Evolutionary conservation across 1,284 basidiomycete species (phyloP).

Genomic region (Malassezia sympodialis): DNA sequence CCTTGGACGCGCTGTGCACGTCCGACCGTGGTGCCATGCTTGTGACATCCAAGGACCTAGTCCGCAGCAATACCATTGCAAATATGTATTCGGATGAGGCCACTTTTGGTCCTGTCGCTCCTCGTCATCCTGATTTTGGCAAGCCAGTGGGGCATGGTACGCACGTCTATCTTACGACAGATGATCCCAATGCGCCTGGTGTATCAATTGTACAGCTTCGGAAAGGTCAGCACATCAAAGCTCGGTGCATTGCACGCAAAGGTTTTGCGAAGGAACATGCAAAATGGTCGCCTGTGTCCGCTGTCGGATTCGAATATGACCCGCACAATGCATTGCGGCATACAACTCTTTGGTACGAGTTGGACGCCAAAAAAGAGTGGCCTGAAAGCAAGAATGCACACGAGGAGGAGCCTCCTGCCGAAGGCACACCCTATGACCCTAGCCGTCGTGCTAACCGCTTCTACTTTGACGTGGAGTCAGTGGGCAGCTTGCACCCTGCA

Average conservation of each 20-base stretch:
- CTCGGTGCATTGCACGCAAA: slow-evolving; percentile 88
- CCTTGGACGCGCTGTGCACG: slow-evolving; percentile 62
- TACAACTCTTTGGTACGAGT: slow-evolving; percentile 89
- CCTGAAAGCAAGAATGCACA: slow-evolving; percentile 39
- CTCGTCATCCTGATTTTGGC: slow-evolving; percentile 61
- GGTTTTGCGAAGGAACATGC: slow-evolving; percentile 97
- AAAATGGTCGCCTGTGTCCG: slow-evolving; percentile 95
- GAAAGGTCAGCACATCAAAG: slow-evolving; percentile 80
- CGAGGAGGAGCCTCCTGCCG: slow-evolving; percentile 39
- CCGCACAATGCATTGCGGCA: slow-evolving; percentile 94
- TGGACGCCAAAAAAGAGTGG: slow-evolving; percentile 45
- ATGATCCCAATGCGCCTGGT: slow-evolving; percentile 24
- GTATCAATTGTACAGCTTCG: slow-evolving; percentile 84
- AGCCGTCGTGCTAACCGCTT: slow-evolving; percentile 34
- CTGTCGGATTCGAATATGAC: slow-evolving; percentile 94
- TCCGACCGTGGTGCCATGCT: slow-evolving; percentile 57
- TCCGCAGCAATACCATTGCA: slow-evolving; percentile 32
- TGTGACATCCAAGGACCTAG: slow-evolving; percentile 57
- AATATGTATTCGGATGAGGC: slow-evolving; percentile 31
- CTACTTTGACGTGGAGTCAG: slow-evolving; percentile 46
- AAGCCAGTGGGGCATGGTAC: slow-evolving; percentile 71
- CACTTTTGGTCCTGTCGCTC: slow-evolving; percentile 23
- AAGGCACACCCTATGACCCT: slow-evolving; percentile 39
- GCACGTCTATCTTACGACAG: slow-evolving; percentile 30
- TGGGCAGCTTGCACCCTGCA: slow-evolving; percentile 38